These are phyloP conservation scores for Cutaneotrichosporon sp. DNA, from an alignment of 1,284 basidiomycete species.

Conservation along the genomic window DNA sequence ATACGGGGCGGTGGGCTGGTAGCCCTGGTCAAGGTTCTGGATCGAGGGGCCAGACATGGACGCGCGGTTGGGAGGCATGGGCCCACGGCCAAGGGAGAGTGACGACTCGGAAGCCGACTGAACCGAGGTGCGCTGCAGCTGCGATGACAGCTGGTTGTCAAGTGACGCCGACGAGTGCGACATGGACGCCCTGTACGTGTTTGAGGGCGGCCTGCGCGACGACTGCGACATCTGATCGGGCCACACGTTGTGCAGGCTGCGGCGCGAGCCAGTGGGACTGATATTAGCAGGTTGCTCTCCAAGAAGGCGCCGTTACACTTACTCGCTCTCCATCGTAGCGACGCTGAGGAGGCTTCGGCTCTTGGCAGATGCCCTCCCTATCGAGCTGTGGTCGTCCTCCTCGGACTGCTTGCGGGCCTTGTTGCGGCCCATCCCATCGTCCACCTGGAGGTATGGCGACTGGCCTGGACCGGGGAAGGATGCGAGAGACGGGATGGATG, in stretches of 20 bases:
- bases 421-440: conserved; percentile 54
- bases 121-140: conserved; percentile 72
- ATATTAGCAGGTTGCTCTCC: conserved; percentile 47
- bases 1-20: conserved; percentile 44
- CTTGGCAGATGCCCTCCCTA: conserved; percentile 69
- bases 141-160: conserved; percentile 75
- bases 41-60: conserved; percentile 2
- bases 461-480: conserved; percentile 13
- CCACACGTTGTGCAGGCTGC: conserved; percentile 52
- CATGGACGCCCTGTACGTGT: conserved; percentile 61
- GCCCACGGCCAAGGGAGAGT: conserved; percentile 16
- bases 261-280: conserved; percentile 66
- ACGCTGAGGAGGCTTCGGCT: conserved; percentile 47
- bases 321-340: conserved; percentile 51
- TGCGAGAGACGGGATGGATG: conserved; percentile 13
- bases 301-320: conserved; percentile 10
- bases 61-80: conserved; percentile 8
- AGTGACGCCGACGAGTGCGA: conserved; percentile 76
- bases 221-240: conserved; percentile 17
- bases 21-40: conserved; percentile 16
- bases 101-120: conserved; percentile 37
- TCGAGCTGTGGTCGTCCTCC: conserved; percentile 86
- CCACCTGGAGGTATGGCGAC: conserved; percentile 6
- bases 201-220: conserved; percentile 25
- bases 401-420: conserved; percentile 79